Percentiles rank a stretch among this genome's conserved stretches.
These are phyloP conservation scores for Cercophora samala DNA, from an alignment of 495 filamentous ascomycete genomes.

Conservation along the genomic window DNA sequence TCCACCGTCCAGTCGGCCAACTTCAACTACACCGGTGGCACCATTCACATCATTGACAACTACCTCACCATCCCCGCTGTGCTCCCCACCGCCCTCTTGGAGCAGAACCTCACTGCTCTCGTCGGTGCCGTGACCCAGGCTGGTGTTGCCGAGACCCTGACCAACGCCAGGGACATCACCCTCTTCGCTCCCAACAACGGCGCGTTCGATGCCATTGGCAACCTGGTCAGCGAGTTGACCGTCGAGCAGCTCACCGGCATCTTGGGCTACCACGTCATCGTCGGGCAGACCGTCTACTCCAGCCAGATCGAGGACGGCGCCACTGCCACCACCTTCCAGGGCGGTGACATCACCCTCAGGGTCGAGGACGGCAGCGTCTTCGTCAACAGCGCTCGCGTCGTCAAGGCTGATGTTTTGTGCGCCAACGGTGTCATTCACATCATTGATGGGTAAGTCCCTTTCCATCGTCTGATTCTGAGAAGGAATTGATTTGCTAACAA, in stretches of 20 bases:
- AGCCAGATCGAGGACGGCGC: constrained; percentile 35
- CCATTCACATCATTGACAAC: constrained; percentile 63
- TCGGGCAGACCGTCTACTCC: constrained; percentile 52
- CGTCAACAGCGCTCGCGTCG: constrained; percentile 40
- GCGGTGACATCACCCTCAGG: constrained; percentile 50
- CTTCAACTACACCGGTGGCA: constrained; percentile 59
- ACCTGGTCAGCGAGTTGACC: constrained; percentile 46
- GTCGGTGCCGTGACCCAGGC: constrained; percentile 53
- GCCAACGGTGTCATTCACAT: constrained; percentile 67
- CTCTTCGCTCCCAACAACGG: constrained; percentile 58
- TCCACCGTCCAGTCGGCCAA: constrained; percentile 42
- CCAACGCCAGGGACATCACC: constrained; percentile 50
- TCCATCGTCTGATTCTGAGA: no score
- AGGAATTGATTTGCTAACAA: no score
- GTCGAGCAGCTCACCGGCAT: constrained; percentile 46
- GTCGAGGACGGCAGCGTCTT: constrained; percentile 42
- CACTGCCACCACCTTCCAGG: constrained; percentile 44
- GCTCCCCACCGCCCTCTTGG: constrained; percentile 46
- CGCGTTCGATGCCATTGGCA: constrained; percentile 58
- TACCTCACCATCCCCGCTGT: constrained; percentile 55
- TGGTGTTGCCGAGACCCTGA: constrained; percentile 42
- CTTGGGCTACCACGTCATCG: constrained; percentile 59
- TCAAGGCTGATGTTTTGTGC: constrained; percentile 55
- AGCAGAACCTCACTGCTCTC: constrained; percentile 54
- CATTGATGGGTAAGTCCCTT: constrained; percentile 49